Base-by-base conservation (phyloP, 305 asterid genomes). In the Solanum aculeatissimum region DNA sequence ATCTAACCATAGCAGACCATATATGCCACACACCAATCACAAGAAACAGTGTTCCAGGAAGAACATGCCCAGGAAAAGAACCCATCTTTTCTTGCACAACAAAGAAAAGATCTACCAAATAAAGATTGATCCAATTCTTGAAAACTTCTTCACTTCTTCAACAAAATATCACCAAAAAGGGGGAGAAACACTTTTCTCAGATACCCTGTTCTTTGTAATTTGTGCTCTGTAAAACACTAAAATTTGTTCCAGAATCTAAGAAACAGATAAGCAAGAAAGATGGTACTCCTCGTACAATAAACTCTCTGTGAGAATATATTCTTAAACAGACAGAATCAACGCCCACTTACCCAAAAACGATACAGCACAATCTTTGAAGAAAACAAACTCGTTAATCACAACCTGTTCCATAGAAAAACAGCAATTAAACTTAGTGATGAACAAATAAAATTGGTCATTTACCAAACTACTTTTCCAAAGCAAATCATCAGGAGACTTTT, bases 41-140 rank as follows among this genome's bases (percentile, higher is more conserved):
- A 58, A 93, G 89, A 92, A 97, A 97, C 72, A 97, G 84, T 42
- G 98, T 93, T 87, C 99, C 99, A 1, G 99, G 99, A 88, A 97
- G 86, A 81, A 93, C 90, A 91, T 97, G 99, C 85, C 99, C 99
- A 7, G 86, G 89, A 88, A 97, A 97, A 32, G 98, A 97, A 57
- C 99, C 98, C 98, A 95, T 94, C 83, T 89, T 42, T 83, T 75
- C 60, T 45, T 75, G 35, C 60, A 14, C 81, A 74, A 74, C 58
- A 23, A 74, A 74, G 40, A 74, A 23, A 23, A 74, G 35, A 45
- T 23, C 82, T 51, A 49, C 45, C 63, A 77, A 75, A 45, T 7
- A 74, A 75, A 47, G 81, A 75, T 75, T 27, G 1, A 49, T 65
- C 47, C 65, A 51, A 77, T 27, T 10, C 82, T 77, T 27, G 82